phyloP scores from a whole-genome alignment of 305 asterid genomes.

The Fraxinus baroniana region DNA sequence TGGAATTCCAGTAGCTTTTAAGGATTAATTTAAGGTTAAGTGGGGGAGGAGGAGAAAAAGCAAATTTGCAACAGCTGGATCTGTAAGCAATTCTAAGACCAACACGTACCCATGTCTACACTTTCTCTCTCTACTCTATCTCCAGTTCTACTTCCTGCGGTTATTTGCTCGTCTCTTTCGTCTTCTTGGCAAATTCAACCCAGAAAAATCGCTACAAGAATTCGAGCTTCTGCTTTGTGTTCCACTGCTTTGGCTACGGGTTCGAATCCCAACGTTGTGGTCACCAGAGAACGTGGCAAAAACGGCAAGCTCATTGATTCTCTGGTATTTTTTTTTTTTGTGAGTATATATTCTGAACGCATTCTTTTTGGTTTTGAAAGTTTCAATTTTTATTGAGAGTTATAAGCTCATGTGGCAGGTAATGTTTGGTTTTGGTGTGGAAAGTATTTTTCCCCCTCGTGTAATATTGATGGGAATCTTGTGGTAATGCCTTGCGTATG shows the following conservation, averaged over 20 bases:
- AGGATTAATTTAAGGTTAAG: not conserved
- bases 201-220: conserved; percentile 2
- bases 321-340: conserved; percentile 41
- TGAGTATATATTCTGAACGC: not conserved
- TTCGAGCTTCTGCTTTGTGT: conserved; percentile 27
- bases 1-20: not conserved
- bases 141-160: conserved; percentile 22
- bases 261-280: conserved; percentile 53
- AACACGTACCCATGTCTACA: conserved; percentile 28
- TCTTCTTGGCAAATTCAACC: conserved; percentile 20
- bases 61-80: conserved; percentile 1
- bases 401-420: not conserved
- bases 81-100: conserved; percentile 3
- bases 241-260: conserved; percentile 27
- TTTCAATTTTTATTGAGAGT: not conserved
- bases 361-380: not conserved
- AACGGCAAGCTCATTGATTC: conserved; percentile 61
- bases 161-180: conserved; percentile 16
- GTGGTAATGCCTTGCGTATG: not conserved
- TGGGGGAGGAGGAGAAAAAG: not conserved
- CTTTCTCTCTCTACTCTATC: conserved; percentile 35
- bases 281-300: conserved; percentile 81
- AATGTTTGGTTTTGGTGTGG: conserved; percentile 4
- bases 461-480: not conserved
- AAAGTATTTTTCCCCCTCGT: not conserved